Conservation (phyloP, 2,329 filamentous ascomycete genomes). For the Chrysoporthe deuterocubensis region DNA sequence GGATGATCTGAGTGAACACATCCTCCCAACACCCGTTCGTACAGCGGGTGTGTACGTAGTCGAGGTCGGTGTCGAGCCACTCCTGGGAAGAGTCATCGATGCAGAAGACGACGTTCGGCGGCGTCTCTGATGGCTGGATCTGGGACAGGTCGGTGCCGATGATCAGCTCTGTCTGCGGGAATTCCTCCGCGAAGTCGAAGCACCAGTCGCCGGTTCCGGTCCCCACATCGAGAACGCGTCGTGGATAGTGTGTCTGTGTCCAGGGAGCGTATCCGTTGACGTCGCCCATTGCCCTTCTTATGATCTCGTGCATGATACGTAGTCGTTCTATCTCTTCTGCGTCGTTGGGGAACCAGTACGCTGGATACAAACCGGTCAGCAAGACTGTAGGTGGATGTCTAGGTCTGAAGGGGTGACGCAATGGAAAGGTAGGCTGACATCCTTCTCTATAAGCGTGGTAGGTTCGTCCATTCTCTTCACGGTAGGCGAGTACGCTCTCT, state of each 20-base stretch:
- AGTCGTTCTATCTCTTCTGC: conserved; percentile 37
- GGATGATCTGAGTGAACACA: conserved; percentile 54
- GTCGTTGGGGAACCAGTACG: conserved; percentile 43
- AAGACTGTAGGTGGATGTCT: background rate
- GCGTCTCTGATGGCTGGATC: conserved; percentile 68
- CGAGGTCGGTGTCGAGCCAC: conserved; percentile 59
- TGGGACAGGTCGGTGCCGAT: conserved; percentile 70
- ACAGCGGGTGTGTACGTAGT: conserved; percentile 58
- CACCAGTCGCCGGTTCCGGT: conserved; percentile 67
- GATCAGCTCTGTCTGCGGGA: conserved; percentile 58
- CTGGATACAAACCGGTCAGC: conserved; percentile 29
- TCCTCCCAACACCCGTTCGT: conserved; percentile 55
- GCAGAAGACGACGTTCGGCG: conserved; percentile 71
- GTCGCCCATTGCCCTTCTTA: conserved; percentile 38
- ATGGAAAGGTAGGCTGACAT: conserved; percentile 8
- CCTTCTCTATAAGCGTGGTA: conserved; percentile 29
- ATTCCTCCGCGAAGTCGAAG: conserved; percentile 67
- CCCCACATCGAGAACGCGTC: conserved; percentile 43
- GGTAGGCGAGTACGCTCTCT: conserved; percentile 26
- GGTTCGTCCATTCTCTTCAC: conserved; percentile 27
- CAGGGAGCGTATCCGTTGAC: conserved; percentile 39
- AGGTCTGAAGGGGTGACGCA: background rate
- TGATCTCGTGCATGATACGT: conserved; percentile 38
- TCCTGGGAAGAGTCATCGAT: conserved; percentile 67
- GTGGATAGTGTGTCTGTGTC: conserved; percentile 34